Percentiles rank a stretch among this genome's conserved stretches.
Conservation (phyloP, 306 rosid species). For the Alnus glutinosa region DNA sequence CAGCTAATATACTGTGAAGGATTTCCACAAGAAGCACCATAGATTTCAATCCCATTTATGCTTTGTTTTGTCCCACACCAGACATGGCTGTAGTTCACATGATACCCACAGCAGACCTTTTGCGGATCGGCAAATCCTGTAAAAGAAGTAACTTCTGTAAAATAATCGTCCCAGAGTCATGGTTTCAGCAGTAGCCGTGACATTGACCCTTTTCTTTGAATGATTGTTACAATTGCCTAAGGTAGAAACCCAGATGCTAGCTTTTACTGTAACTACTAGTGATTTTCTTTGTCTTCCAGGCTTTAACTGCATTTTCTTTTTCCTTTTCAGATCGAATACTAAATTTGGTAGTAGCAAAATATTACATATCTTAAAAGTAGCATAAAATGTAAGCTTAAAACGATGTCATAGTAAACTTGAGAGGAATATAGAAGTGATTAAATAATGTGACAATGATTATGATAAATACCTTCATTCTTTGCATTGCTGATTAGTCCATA, state of each 20-base stretch:
- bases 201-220: slow-evolving; percentile 3
- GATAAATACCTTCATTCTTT: slow-evolving; percentile 58
- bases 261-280: too few species aligned
- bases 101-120: slow-evolving; percentile 89
- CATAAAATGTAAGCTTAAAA: background rate
- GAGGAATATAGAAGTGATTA: background rate
- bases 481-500: slow-evolving; percentile 71
- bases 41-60: slow-evolving; percentile 58
- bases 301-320: too few species aligned
- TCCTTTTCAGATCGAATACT: background rate
- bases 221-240: background rate
- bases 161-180: background rate
- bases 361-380: background rate
- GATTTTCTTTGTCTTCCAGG: too few species aligned
- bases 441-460: background rate
- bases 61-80: slow-evolving; percentile 72
- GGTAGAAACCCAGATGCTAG: too few species aligned
- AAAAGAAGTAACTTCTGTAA: background rate
- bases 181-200: background rate
- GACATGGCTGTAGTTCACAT: slow-evolving; percentile 71
- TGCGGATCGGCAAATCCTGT: slow-evolving; percentile 75
- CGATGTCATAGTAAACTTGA: background rate
- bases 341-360: background rate
- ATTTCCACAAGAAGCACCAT: slow-evolving; percentile 68
- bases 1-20: slow-evolving; percentile 61